Base-by-base conservation (phyloP, 495 filamentous ascomycete genomes). In the Penicillium coffeae region DNA sequence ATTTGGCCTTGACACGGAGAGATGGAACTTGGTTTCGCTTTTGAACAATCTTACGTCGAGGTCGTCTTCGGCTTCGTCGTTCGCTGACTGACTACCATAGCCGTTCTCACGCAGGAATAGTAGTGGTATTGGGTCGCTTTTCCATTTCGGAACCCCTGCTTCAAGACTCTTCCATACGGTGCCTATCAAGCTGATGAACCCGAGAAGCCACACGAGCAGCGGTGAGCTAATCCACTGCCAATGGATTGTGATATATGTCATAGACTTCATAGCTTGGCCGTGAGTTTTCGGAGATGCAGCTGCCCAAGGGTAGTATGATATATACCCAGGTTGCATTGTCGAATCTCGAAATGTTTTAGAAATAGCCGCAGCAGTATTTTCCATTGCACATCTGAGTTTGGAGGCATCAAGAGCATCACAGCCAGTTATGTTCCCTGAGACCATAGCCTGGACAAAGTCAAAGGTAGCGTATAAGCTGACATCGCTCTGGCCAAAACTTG, bases 221-320 rank as follows among this genome's bases (percentile, higher is more conserved):
- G 55, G 55, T 3, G 53, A 36, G 1, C 33, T 3, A 7, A 62
- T 42, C 55, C 49, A 62, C 39, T 53, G 41, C 58, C 54, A 62
- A 8, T 44, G 47, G 8, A 58, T 42, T 1, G 35, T 13, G 12
- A 62, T 37, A 27, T 38, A 37, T 0, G 55, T 50, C 0, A 25
- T 18, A 8, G 13, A 50, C 0, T 14, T n/a, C 16, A 45, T 33
- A 1, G 32, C 27, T 1, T 42, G 18, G 2, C 55, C 55, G 18
- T 12, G 0, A 3, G 54, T 41, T n/a, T 8, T 30, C 5, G 4
- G 4, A 5, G 25, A 4, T 10, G 4, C 25, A 10, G 25, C 10
- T 4, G 10, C 25, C 3, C 33, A 19, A 30, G n/a, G 2, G n/a
- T n/a, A n/a, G n/a, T n/a, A n/a, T n/a, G n/a, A n/a, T n/a, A n/a